These are phyloP conservation scores for Saccharomyces hybrid DNA, from an alignment of 1,139 yeast genomes.

Conservation along the genomic window DNA sequence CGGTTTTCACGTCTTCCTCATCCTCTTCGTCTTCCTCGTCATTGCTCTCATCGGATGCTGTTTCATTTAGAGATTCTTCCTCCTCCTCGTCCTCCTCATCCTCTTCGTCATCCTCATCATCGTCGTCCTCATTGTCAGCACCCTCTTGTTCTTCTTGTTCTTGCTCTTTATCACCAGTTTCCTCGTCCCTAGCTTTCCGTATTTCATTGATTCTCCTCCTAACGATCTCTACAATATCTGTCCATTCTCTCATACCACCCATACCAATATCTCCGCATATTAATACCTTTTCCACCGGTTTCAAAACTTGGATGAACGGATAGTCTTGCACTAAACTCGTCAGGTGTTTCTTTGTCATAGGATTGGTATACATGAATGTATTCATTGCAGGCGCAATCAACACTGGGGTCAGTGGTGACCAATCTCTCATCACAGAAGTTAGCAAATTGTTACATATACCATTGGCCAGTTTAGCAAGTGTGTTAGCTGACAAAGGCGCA, in stretches of 20 bases:
- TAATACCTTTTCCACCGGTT: slow-evolving; percentile 82
- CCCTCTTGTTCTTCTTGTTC: slow-evolving; percentile 15
- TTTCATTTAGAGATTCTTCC: slow-evolving; percentile 1
- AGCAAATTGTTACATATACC: slow-evolving; percentile 86
- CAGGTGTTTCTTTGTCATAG: slow-evolving; percentile 77
- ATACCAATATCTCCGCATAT: slow-evolving; percentile 87
- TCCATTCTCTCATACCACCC: slow-evolving; percentile 97
- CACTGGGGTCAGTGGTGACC: slow-evolving; percentile 86
- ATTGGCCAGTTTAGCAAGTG: slow-evolving; percentile 79
- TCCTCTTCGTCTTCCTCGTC: slow-evolving; percentile 6
- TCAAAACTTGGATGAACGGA: slow-evolving; percentile 84
- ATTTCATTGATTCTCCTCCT: slow-evolving; percentile 40
- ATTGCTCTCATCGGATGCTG: slow-evolving; percentile 5
- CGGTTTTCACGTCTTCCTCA: slow-evolving; percentile 1
- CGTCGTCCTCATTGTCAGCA: slow-evolving; percentile 5
- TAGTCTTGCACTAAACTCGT: slow-evolving; percentile 71
- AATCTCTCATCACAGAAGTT: slow-evolving; percentile 83
- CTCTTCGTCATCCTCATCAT: slow-evolving; percentile 21
- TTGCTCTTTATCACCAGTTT: slow-evolving; percentile 17
- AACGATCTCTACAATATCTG: slow-evolving; percentile 76
- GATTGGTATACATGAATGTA: slow-evolving; percentile 80
- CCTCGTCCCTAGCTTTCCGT: slow-evolving; percentile 22
- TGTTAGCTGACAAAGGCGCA: slow-evolving; percentile 87
- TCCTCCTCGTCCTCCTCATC: background rate
- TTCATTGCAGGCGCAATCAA: slow-evolving; percentile 93